Conservation (phyloP, 1,139 yeast genomes). For the Geotrichum aggregatum region DNA sequence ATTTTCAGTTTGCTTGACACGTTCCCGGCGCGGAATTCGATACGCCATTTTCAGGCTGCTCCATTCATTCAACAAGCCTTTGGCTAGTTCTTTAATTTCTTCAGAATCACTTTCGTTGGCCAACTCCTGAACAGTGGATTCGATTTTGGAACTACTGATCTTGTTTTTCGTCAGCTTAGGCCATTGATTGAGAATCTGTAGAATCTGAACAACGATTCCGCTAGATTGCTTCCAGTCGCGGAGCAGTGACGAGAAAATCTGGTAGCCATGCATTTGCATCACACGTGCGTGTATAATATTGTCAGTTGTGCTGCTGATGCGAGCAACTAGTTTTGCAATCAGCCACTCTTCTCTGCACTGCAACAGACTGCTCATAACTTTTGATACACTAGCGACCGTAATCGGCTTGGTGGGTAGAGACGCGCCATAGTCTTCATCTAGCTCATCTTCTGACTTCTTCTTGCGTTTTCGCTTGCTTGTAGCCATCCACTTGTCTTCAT, state of each 20-base stretch:
- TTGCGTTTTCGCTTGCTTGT: constrained; percentile 49
- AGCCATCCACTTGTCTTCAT: constrained; percentile 39
- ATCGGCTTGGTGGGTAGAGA: constrained; percentile 55
- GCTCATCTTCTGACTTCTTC: constrained; percentile 49
- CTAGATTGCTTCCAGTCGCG: constrained; percentile 41
- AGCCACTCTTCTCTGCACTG: constrained; percentile 71
- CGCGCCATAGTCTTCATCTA: constrained; percentile 55
- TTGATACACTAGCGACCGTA: constrained; percentile 52
- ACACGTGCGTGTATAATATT: constrained; percentile 54
- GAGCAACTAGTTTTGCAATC: constrained; percentile 59
- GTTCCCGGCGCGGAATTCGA: constrained; percentile 61
- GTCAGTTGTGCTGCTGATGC: constrained; percentile 59
- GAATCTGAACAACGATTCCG: constrained; percentile 42
- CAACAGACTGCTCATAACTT: constrained; percentile 76
- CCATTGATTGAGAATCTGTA: constrained; percentile 63
- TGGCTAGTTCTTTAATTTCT: constrained; percentile 41
- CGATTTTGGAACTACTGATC: constrained; percentile 74
- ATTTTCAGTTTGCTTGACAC: constrained; percentile 11
- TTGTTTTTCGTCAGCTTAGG: constrained; percentile 80
- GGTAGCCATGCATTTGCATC: constrained; percentile 82
- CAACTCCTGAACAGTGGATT: constrained; percentile 54
- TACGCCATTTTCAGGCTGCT: constrained; percentile 71
- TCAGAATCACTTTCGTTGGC: constrained; percentile 33
- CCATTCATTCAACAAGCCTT: constrained; percentile 62
- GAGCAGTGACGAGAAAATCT: constrained; percentile 63